These are phyloP conservation scores for Saturnispora hagleri DNA, from an alignment of 805 yeast genomes.

Conservation along the genomic window DNA sequence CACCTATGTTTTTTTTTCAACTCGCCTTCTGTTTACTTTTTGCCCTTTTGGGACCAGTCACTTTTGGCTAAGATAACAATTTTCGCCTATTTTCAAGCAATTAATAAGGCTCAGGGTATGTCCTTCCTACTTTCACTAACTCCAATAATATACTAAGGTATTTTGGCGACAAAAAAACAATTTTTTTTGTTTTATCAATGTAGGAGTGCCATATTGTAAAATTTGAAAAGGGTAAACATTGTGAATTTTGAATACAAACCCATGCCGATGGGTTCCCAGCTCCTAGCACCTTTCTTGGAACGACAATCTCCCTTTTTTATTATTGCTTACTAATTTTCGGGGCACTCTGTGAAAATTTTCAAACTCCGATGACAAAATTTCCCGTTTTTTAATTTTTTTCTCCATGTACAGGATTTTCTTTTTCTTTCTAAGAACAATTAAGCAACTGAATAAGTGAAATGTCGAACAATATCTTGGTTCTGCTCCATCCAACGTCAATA, in stretches of 20 bases:
- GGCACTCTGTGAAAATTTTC: neutral
- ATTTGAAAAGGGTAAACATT: neutral
- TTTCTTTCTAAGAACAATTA: neutral
- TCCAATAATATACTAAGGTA: too few species aligned
- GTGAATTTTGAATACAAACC: neutral
- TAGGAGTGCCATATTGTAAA: neutral
- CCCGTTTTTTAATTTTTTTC: neutral
- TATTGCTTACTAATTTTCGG: neutral
- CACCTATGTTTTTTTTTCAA: neutral
- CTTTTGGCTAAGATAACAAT: neutral
- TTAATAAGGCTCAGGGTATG: neutral
- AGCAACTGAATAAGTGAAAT: neutral
- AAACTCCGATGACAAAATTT: neutral
- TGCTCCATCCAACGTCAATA: slow-evolving; percentile 62
- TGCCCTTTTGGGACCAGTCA: slow-evolving; percentile 11
- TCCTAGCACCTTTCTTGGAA: too few species aligned
- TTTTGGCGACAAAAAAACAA: neutral
- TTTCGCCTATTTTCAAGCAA: too few species aligned
- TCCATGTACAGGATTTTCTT: neutral
- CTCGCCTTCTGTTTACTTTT: slow-evolving; percentile 8
- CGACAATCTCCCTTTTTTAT: too few species aligned
- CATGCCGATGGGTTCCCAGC: neutral
- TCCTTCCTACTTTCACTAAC: neutral
- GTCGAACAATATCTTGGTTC: slow-evolving; percentile 28
- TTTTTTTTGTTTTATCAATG: neutral